Evolutionary conservation across 1,284 basidiomycete species (phyloP), one percentile per base, ranked within the genome.

Genomic region (Heterobasidion parviporum): DNA sequence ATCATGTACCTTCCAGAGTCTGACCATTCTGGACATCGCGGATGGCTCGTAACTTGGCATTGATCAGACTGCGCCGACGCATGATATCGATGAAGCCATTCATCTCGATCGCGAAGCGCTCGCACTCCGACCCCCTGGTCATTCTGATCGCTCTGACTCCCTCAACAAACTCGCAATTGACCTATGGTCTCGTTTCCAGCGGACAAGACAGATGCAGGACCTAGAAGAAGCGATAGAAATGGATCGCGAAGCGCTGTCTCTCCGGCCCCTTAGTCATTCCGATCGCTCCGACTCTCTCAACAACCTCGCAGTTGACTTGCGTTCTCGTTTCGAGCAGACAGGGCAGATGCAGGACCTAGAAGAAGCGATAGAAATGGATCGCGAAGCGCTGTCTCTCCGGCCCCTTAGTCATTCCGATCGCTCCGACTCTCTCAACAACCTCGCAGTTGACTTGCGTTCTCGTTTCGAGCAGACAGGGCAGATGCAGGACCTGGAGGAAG

Each of bases 331-430:
- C 18, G 18, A 2, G 18, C 18, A 18, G 18, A 18, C 18, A 18
- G 18, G 18, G 18, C 18, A 18, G 18, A 1, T 18, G 18, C 18
- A 18, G 2, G 18, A 18, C 2, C 18, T 18, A 2, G 18, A 18
- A 2, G 18, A 18, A 18, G 18, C 18, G 18, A 2, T 18, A 18
- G 18, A 18, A 18, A 1, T 18, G 18, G 18, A 18, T 18, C 18
- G 18, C 2, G 18, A 18, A 18, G 18, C 18, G 18, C 18, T 18
- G 18, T 18, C 18, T 7, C 63, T 67, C 18, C 56, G 50, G 34
- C 61, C 64, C 41, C 10, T 54, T 15, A 63, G 55, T 8, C 64
- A 66, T 51, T n/a, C 53, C 66, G 10, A 59, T 48, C 16, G 15
- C 10, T 8, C 20, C 45, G 1, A 8, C 9, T 16, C 12, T 47